Percentiles rank a stretch among this genome's conserved stretches.
Evolutionary conservation across 1,284 basidiomycete genomes (phyloP).

Genomic region (Cryptococcus floricola): DNA sequence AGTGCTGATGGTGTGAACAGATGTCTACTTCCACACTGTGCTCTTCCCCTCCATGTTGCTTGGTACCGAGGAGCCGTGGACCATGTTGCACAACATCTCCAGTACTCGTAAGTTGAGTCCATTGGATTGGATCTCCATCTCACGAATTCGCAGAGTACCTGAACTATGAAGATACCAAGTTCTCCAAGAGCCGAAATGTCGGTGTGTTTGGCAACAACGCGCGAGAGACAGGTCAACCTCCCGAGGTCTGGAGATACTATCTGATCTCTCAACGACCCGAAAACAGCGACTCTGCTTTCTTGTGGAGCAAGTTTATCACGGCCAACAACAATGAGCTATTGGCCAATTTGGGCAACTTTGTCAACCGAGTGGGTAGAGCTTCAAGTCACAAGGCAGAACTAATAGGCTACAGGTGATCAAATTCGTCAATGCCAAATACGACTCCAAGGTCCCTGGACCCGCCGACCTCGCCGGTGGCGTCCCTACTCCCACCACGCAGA

Average conservation of each 20-base stretch:
- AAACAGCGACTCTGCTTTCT: constrained; percentile 91
- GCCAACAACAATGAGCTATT: constrained; percentile 92
- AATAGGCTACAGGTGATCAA: constrained; percentile 60
- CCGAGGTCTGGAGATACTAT: constrained; percentile 97
- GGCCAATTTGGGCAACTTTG: constrained; percentile 98
- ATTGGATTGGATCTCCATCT: background rate
- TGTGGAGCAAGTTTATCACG: constrained; percentile 91
- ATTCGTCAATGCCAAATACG: constrained; percentile 85
- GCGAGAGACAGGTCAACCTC: constrained; percentile 83
- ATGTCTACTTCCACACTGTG: constrained; percentile 97
- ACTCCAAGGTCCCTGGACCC: constrained; percentile 72
- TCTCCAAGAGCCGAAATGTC: constrained; percentile 94
- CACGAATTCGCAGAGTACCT: constrained; percentile 68
- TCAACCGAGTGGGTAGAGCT: constrained; percentile 65
- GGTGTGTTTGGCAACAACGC: constrained; percentile 97
- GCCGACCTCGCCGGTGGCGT: constrained; percentile 60
- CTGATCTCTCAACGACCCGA: constrained; percentile 90
- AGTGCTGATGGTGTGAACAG: constrained; percentile 19
- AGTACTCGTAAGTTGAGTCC: constrained; percentile 69
- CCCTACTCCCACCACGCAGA: constrained; percentile 55
- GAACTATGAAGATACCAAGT: constrained; percentile 98
- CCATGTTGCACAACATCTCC: constrained; percentile 88
- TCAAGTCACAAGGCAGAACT: background rate
- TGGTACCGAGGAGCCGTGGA: constrained; percentile 89
- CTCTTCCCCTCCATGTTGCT: constrained; percentile 90